Conservation (phyloP, 139 green algal genomes). For the Raphidocelis subcapitata region DNA sequence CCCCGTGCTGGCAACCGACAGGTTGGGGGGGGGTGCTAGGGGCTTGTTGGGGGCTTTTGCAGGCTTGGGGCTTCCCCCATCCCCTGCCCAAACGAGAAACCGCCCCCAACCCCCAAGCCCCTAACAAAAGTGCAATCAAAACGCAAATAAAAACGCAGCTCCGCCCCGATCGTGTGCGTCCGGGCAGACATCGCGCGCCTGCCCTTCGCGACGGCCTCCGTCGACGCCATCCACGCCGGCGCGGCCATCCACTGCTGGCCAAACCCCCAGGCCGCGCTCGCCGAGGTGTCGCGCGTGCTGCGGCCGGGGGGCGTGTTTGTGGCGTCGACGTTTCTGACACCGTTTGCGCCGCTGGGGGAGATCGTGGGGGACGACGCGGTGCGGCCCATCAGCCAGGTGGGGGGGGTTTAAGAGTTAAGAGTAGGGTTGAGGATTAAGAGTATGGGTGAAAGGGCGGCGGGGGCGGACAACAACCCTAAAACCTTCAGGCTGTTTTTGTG, state of each 20-base stretch:
- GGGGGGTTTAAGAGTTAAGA: neutral
- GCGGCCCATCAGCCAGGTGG: constrained; percentile 58
- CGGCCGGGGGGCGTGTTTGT: constrained; percentile 93
- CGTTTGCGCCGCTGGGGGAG: constrained; percentile 68
- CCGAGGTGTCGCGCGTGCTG: constrained; percentile 91
- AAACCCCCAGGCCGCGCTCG: constrained; percentile 53
- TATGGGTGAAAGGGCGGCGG: neutral
- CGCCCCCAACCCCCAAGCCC: neutral
- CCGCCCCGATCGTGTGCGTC: constrained; percentile 63
- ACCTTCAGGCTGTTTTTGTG: neutral
- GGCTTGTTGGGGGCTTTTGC: no score
- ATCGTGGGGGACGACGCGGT: constrained; percentile 72
- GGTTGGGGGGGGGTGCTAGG: neutral
- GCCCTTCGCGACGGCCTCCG: constrained; percentile 79
- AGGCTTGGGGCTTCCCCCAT: neutral
- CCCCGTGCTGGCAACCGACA: neutral
- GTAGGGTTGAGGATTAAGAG: neutral
- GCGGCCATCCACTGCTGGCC: constrained; percentile 96
- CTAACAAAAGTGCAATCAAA: neutral
- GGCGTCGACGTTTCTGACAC: constrained; percentile 84
- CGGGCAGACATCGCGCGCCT: constrained; percentile 85
- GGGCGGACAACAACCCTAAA: neutral
- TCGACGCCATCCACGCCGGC: constrained; percentile 92
- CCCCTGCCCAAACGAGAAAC: neutral
- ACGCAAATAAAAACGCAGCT: constrained; percentile 7